phyloP scores from a whole-genome alignment of 352 stramenopile species.

The Phytophthora pinifolia region DNA sequence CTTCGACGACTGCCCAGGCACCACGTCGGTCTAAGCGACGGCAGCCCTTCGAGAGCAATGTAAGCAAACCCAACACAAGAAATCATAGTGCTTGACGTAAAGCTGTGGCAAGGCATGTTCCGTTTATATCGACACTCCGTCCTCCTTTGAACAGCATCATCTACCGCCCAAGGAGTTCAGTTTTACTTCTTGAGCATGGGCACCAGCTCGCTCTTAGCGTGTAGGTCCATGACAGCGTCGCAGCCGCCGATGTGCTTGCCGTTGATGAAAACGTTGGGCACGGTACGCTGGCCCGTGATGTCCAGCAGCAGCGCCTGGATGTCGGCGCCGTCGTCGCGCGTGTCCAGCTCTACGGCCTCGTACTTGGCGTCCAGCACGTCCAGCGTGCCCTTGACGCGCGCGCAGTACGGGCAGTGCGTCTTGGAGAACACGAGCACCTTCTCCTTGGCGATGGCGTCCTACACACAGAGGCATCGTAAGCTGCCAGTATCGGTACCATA shows the following conservation, averaged over 20 bases:
- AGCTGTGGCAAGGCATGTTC: constrained; percentile 22
- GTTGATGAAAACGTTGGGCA: constrained; percentile 99
- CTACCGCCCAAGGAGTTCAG: neutral
- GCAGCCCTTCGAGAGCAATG: too few species aligned
- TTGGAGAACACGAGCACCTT: constrained; percentile 95
- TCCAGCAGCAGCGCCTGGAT: constrained; percentile 92
- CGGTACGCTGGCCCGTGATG: constrained; percentile 94
- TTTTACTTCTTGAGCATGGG: constrained; percentile 53
- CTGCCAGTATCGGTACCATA: neutral
- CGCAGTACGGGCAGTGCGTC: constrained; percentile 94
- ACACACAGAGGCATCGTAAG: neutral
- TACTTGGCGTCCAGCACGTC: constrained; percentile 63
- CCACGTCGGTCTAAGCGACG: constrained; percentile 85
- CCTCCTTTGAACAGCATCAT: constrained; percentile 1
- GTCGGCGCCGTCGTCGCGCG: constrained; percentile 75
- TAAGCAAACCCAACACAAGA: constrained; percentile 5
- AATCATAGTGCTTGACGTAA: constrained; percentile 21
- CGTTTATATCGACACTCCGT: constrained; percentile 13
- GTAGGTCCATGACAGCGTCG: constrained; percentile 68
- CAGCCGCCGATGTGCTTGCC: constrained; percentile 96
- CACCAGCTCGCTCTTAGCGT: constrained; percentile 57
- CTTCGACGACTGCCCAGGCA: constrained; percentile 92
- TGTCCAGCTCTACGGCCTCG: constrained; percentile 75
- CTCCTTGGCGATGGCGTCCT: constrained; percentile 66
- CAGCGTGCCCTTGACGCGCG: constrained; percentile 89